phyloP scores from a whole-genome alignment of 2,329 filamentous ascomycete species.

The Colletotrichum cuscutae region DNA sequence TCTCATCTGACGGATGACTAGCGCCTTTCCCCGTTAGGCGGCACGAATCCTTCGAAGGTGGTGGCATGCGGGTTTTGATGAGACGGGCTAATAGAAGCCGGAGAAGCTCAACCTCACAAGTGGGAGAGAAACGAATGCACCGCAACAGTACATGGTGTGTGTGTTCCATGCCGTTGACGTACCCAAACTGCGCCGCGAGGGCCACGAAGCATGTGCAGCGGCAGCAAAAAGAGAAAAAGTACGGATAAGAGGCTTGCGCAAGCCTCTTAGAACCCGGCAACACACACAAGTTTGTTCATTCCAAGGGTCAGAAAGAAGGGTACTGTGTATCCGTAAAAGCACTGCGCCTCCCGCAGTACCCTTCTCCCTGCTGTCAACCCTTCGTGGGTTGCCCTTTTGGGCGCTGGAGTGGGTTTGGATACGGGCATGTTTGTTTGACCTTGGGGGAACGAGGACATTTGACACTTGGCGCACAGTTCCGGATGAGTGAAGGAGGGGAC shows the following conservation, averaged over 20 bases:
- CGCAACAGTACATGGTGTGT: neutral
- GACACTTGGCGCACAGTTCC: neutral
- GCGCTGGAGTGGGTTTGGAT: neutral
- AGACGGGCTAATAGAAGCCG: neutral
- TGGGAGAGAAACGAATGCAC: neutral
- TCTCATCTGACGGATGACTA: neutral
- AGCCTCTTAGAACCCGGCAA: neutral
- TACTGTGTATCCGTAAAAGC: neutral
- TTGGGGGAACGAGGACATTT: neutral
- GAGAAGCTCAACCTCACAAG: neutral
- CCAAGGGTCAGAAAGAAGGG: neutral
- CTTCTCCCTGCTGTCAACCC: neutral
- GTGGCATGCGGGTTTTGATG: neutral
- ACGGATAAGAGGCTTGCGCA: slow-evolving; percentile 21
- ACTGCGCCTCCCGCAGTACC: neutral
- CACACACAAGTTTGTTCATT: neutral
- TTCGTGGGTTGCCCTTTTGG: slow-evolving; percentile 6
- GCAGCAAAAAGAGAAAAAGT: neutral
- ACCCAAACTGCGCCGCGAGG: neutral
- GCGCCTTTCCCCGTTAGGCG: neutral
- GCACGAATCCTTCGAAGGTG: slow-evolving; percentile 10
- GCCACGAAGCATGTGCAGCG: neutral
- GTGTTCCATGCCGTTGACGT: neutral
- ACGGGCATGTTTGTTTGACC: slow-evolving; percentile 11
- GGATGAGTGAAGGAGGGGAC: neutral